Conservation (phyloP, 345 rosid species). For the Luvunga scandens region DNA sequence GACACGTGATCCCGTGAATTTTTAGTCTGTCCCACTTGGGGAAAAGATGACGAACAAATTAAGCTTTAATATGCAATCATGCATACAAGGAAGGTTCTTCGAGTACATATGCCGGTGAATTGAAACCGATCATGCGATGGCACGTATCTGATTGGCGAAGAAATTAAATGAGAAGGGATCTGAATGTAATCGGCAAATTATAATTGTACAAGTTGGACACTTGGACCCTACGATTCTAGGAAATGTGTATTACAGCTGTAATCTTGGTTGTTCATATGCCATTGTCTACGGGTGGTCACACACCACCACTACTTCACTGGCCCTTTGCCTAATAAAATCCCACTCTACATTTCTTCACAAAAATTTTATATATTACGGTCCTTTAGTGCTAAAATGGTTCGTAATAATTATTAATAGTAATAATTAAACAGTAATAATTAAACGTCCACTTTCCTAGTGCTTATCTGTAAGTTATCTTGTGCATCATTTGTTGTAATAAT, state of each 20-base stretch:
- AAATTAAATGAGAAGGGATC: not conserved
- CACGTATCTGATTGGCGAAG: not conserved
- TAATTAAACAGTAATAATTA: no score
- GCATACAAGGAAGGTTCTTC: not conserved
- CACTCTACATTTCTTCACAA: not conserved
- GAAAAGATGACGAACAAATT: not conserved
- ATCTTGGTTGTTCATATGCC: not conserved
- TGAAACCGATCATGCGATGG: not conserved
- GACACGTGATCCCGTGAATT: conserved; percentile 21
- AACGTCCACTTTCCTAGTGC: not conserved
- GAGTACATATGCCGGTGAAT: not conserved
- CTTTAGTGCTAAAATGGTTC: not conserved
- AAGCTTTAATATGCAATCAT: not conserved
- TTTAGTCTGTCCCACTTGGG: conserved; percentile 13
- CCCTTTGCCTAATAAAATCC: not conserved
- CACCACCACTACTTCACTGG: not conserved
- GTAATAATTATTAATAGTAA: no score
- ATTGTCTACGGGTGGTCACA: not conserved
- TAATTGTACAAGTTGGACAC: not conserved
- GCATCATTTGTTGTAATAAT: not conserved
- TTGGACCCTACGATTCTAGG: not conserved
- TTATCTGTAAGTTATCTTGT: not conserved
- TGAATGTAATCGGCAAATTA: not conserved
- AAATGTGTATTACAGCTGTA: conserved; percentile 14
- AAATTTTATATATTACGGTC: not conserved